Percentiles rank a stretch among this genome's conserved stretches.
phyloP scores from a whole-genome alignment of 23 red algal species.

The Chondrus crispus region DNA sequence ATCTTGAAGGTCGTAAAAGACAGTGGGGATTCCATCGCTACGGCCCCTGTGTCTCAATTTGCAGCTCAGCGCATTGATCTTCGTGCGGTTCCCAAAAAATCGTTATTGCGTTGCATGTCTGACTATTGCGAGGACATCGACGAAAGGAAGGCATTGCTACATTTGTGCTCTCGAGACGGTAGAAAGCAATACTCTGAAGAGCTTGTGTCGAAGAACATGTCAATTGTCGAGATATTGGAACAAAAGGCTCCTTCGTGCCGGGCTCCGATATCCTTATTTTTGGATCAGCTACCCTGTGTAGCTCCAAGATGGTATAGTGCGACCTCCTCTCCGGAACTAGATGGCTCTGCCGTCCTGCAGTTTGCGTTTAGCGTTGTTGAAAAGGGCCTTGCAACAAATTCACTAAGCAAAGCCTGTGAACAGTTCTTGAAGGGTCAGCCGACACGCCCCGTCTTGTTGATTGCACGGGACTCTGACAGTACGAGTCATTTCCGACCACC shows the following conservation, averaged over 20 bases:
- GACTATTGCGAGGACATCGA: conserved; percentile 34
- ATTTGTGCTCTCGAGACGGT: conserved; percentile 30
- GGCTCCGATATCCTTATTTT: conserved; percentile 24
- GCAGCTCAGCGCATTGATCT: conserved; percentile 51
- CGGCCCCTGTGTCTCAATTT: conserved; percentile 16
- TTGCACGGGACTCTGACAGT: conserved; percentile 46
- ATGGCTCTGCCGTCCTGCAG: conserved; percentile 52
- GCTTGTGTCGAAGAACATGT: not conserved
- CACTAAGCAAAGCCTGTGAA: not conserved
- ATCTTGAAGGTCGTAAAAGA: not conserved
- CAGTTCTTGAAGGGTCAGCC: not conserved
- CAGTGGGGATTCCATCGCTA: not conserved
- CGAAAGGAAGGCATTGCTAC: conserved; percentile 17
- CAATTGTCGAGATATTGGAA: conserved; percentile 39
- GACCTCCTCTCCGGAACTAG: conserved; percentile 70
- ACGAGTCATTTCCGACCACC: conserved; percentile 74
- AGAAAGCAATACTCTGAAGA: conserved; percentile 28
- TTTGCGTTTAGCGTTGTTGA: conserved; percentile 68
- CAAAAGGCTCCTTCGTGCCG: conserved; percentile 42
- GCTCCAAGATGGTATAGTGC: conserved; percentile 60
- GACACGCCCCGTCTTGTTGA: not conserved
- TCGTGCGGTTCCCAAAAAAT: conserved; percentile 14
- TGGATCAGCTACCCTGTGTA: conserved; percentile 34
- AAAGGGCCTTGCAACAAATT: conserved; percentile 33
- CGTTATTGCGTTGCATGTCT: conserved; percentile 7